These are phyloP conservation scores for Fusarium transvaalense DNA, from an alignment of 2,329 filamentous ascomycete species.

Conservation along the genomic window DNA sequence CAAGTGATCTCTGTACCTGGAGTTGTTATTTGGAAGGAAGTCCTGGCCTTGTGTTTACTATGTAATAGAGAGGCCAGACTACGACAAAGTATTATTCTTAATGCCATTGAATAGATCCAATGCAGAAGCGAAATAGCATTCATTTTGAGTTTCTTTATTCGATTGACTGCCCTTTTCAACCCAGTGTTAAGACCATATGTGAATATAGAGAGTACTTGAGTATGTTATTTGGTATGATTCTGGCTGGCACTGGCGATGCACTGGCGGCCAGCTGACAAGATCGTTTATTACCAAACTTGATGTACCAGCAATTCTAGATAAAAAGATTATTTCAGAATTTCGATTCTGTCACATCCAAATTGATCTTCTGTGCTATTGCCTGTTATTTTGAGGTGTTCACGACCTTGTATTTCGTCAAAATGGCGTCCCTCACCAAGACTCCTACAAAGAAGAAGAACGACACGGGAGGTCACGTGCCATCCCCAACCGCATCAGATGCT, in stretches of 20 bases:
- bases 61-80: slow-evolving; percentile 24
- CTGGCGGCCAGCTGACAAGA: not conserved
- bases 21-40: slow-evolving; percentile 40
- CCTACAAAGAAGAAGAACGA: slow-evolving; percentile 22
- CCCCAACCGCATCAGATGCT: slow-evolving; percentile 14
- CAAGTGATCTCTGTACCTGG: slow-evolving; percentile 40
- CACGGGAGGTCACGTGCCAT: slow-evolving; percentile 30
- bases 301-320: not conserved
- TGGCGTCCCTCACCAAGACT: not conserved
- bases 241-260: slow-evolving; percentile 5
- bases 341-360: not conserved
- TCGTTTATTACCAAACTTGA: not conserved
- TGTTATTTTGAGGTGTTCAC: not conserved
- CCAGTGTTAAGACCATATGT: not conserved
- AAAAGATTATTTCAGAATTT: accelerated
- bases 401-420: not conserved
- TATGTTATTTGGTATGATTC: not conserved
- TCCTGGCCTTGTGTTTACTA: slow-evolving; percentile 12
- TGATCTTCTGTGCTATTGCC: not conserved
- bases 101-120: slow-evolving; percentile 49
- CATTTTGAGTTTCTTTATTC: not conserved
- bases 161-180: not conserved
- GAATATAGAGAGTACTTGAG: not conserved
- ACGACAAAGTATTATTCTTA: slow-evolving; percentile 36
- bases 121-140: slow-evolving; percentile 6